Evolutionary conservation across 495 filamentous ascomycete genomes (phyloP).

Genomic region (Immersiella caudata): DNA sequence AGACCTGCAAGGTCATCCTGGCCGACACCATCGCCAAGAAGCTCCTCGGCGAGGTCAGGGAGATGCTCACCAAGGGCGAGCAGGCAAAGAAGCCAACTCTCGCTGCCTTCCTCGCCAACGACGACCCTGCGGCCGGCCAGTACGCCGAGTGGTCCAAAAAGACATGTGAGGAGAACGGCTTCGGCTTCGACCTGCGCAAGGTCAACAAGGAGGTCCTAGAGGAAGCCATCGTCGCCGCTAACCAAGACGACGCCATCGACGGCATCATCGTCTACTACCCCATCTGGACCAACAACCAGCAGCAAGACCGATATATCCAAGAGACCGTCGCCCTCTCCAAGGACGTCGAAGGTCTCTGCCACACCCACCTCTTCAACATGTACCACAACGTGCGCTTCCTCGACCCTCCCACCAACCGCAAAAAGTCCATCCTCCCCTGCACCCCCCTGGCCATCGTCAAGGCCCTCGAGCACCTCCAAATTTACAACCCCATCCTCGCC

Average conservation of each 20-base stretch:
- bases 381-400: constrained; percentile 97
- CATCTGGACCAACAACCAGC: constrained; percentile 74
- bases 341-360: constrained; percentile 94
- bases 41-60: constrained; percentile 74
- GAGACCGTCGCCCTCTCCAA: constrained; percentile 88
- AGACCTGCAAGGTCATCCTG: constrained; percentile 89
- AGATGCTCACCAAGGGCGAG: constrained; percentile 61
- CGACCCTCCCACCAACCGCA: constrained; percentile 69
- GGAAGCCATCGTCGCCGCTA: constrained; percentile 79
- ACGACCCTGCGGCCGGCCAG: constrained; percentile 85
- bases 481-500: constrained; percentile 95
- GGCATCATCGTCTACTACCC: constrained; percentile 99
- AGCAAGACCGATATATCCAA: constrained; percentile 90
- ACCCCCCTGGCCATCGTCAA: constrained; percentile 95
- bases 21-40: constrained; percentile 80
- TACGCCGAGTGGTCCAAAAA: constrained; percentile 98
- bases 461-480: constrained; percentile 89
- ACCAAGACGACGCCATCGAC: constrained; percentile 74
- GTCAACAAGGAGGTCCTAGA: constrained; percentile 86
- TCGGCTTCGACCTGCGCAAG: constrained; percentile 79
- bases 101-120: constrained; percentile 89
- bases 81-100: constrained; percentile 65
- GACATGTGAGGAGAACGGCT: constrained; percentile 92
- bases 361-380: constrained; percentile 97
- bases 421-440: constrained; percentile 93